Evolutionary conservation across 2,329 filamentous ascomycete genomes (phyloP), one percentile per base, ranked within the genome.

Genomic region (Thermothelomyces thermophilus): DNA sequence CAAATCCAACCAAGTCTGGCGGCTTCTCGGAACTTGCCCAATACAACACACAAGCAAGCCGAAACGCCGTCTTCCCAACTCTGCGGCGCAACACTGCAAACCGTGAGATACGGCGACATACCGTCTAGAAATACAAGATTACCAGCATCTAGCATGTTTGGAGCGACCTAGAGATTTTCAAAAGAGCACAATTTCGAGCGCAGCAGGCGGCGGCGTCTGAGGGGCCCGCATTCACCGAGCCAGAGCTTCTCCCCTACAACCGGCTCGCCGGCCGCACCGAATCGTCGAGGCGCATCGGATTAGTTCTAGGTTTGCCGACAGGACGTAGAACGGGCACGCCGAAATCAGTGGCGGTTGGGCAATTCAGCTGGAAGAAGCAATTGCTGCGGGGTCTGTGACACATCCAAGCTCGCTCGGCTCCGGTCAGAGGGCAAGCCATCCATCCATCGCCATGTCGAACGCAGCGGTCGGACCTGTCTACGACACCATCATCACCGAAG

Each of bases 401-500:
- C 44, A 24, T 28, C 36, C 36, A n/a, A 36, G 35, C 20, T 41
- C 36, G 30, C 45, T 22, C 43, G 40, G 51, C 48, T 46, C 45
- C 45, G 28, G 28, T 46, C 45, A 13, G n/a, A n/a, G 33, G 39
- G 30, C 17, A 46, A 49, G 33, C 30, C 36, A 39, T 24, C 37
- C 30, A 40, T 35, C 35, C 48, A 28, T 53, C 66, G 73, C 56
- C 51, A 82, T 82, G 79, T 82, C 79, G 52, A 82, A 82, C 66
- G 62, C 67, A 41, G 69, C 71, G 14, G 79, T 82, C 73, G 93
- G 93, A 63, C 72, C 73, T 59, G 84, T 97, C 64, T 98, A 96
- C 70, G 76, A 83, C 69, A 73, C 77, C 63, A 83, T 87, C 68
- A 87, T 87, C 65, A 76, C 84, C 56, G 88, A 93, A 72, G 90